Base-by-base conservation (phyloP, 352 stramenopile species). In the Globisporangium yorkense region DNA sequence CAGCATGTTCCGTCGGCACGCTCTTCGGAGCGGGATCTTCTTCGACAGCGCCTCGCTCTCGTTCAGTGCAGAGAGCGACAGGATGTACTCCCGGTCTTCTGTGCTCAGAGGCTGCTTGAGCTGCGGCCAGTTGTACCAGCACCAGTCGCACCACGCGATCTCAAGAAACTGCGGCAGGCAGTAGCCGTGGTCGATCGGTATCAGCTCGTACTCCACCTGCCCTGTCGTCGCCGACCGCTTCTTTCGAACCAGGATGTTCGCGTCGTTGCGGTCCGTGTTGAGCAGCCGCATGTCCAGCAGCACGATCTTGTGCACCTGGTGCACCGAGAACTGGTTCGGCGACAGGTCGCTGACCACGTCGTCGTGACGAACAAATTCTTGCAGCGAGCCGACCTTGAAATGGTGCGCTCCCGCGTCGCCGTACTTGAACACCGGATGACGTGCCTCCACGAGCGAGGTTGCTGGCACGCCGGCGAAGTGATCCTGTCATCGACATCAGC, bases 161-260 rank as follows among this genome's bases (percentile, higher is more conserved):
- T 99, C 93, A 16, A 98, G 67, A 41, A 92, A 91, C 59, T 98
- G 92, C 20, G 97, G 89, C 33, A 99, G 71, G 68, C 94, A 98
- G 65, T 99, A 99, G 13, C 97, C 97, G 71, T 99, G 97, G 77
- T 99, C 97, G 74, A 99, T 99, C n/a, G 97, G 97, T 56, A 99
- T 95, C 27, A 99, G 74, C 59, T 97, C 84, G 61, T 98, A 96
- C 54, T 95, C 84, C 31, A 75, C 62, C 29, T 77, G 70, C 5
- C 67, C 74, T 27, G 69, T 79, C 41, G 73, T 67, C 33, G 71
- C 47, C 21, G 68, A 78, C 21, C 79, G 73, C 40, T 81, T 75
- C 59, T 95, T 89, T 46, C 92, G 80, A 47, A 98, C 96, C 10
- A 99, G 76, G 53, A 99, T 96, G 67, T 99, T 99, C 6, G 94